Evolutionary conservation across 495 filamentous ascomycete species (phyloP).

Genomic region (Cairneyella variabilis): DNA sequence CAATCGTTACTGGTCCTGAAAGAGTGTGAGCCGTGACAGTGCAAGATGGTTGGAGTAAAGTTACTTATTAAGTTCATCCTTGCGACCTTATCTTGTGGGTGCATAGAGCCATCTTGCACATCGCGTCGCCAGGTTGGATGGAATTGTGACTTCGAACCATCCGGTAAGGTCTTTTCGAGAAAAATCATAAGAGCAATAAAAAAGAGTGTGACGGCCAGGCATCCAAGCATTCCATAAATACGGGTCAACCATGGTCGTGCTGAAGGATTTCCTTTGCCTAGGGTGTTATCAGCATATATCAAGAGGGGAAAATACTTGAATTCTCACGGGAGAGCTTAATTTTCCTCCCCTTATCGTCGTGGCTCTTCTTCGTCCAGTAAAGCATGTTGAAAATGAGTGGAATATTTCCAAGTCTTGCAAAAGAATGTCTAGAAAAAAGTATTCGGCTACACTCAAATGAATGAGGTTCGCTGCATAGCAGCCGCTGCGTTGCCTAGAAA

Average conservation of each 20-base stretch:
- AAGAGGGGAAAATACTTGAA: not conserved
- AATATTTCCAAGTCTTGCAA: not conserved
- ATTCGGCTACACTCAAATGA: not conserved
- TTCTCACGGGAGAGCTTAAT: not conserved
- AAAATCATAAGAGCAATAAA: conserved; percentile 9
- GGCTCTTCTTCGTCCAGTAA: not conserved
- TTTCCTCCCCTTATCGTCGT: not conserved
- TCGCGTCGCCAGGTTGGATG: conserved; percentile 1
- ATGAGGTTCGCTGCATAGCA: conserved; percentile 1
- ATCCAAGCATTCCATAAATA: conserved; percentile 13
- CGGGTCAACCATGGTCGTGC: conserved; percentile 1
- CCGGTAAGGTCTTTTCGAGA: conserved; percentile 9
- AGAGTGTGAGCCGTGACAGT: no score
- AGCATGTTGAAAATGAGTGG: conserved; percentile 2
- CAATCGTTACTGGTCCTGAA: no score
- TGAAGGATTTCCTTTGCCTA: conserved; percentile 8
- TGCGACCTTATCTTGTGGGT: not conserved
- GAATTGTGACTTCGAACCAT: conserved; percentile 5
- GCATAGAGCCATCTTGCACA: not conserved
- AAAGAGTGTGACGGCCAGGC: conserved; percentile 2
- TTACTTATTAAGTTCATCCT: not conserved
- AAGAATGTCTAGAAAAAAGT: not conserved
- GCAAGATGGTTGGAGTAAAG: not conserved
- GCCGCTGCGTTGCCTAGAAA: not conserved
- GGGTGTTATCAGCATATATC: not conserved